Conservation (phyloP, 805 yeast genomes). For the Danielozyma ontarioensis region DNA sequence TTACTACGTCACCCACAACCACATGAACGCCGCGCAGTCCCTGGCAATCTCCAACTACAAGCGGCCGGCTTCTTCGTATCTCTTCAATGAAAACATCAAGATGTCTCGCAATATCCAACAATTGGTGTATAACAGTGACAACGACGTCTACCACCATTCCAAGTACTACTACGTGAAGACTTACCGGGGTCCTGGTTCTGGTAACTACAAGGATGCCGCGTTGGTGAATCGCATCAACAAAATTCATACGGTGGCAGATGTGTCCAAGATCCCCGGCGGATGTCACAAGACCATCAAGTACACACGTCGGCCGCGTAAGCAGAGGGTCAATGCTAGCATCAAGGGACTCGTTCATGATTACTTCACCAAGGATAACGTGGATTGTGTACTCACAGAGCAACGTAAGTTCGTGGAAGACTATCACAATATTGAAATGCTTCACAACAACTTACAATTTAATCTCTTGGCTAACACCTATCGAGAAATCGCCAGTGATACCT, state of each 20-base stretch:
- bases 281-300: not conserved
- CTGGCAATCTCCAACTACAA: constrained; percentile 1
- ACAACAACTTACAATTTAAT: constrained; percentile 37
- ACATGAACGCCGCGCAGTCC: constrained; percentile 4
- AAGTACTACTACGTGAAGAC: constrained; percentile 37
- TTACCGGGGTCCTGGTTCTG: constrained; percentile 42
- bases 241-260: constrained; percentile 20
- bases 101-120: constrained; percentile 31
- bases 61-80: constrained; percentile 10
- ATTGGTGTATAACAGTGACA: constrained; percentile 30
- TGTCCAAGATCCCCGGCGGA: constrained; percentile 1
- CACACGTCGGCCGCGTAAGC: constrained; percentile 1
- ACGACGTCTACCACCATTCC: constrained; percentile 27
- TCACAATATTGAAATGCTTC: constrained; percentile 39
- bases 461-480: constrained; percentile 35
- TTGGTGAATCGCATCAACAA: constrained; percentile 35
- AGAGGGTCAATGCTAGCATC: constrained; percentile 18
- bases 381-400: constrained; percentile 23
- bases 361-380: constrained; percentile 26
- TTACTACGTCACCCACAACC: constrained; percentile 31
- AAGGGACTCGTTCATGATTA: constrained; percentile 35
- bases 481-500: constrained; percentile 33
- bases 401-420: constrained; percentile 29
- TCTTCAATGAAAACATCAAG: constrained; percentile 21
- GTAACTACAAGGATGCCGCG: constrained; percentile 41